Evolutionary conservation across 768 basidiomycete genomes (phyloP), one percentile per base, ranked within the genome.

Genomic region (Scleroderma citrinum): DNA sequence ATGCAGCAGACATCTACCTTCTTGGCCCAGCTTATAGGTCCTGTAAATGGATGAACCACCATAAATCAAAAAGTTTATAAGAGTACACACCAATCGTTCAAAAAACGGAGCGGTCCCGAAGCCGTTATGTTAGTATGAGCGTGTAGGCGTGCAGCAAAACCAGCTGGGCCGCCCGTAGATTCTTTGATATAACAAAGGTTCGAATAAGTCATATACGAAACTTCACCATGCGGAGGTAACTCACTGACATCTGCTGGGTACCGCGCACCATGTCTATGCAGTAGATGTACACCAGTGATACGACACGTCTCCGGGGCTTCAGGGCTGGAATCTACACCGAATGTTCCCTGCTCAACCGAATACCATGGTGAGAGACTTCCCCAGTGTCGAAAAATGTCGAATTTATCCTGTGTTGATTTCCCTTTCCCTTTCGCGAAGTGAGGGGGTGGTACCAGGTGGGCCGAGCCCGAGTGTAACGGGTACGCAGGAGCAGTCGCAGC

Each of bases 21-120:
- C 91, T 67, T 83, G 80, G 17, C 91, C 92, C 0, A 95, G 76
- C 59, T 86, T 85, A 66, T 89, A 92, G 7, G 83, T 81, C 91
- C 86, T 87, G 54, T 12, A 4, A 29, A 14, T 11, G 12, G 37
- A 14, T 7, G 24, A 38, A 11, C 8, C 13, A 37, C 23, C 29
- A 16, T 45, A 34, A 23, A 3, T 8, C 19, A 16, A n/a, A 16
- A 29, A 38, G n/a, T 20, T 14, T 53, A 13, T 58, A 42, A 47
- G 43, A 46, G 53, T 54, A 63, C 76, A 46, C 47, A 85, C 89
- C 89, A 94, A 26, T 76, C 74, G 60, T 91, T 87, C 69, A 94
- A 65, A 63, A 92, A 94, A 1, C 69, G 63, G 5, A 92, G 65
- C 3, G 76, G 69, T 0, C 83, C 87, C 3, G 71, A 69, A 0